Evolutionary conservation across 1,284 basidiomycete species (phyloP).

Genomic region (Gastroboletus turbinatus): DNA sequence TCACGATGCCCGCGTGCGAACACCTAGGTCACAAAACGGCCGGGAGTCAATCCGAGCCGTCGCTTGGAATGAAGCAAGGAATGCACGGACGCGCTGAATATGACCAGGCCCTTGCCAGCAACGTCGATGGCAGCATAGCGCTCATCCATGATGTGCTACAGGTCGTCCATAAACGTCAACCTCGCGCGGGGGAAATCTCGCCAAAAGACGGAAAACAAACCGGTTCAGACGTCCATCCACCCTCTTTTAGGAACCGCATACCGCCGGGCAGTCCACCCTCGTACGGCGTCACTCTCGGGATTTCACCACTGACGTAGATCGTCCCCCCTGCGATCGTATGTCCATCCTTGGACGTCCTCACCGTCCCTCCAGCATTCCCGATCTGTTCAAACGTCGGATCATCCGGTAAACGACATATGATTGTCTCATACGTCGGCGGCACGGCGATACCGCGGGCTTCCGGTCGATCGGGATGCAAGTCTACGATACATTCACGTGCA

Average conservation of each 20-base stretch:
- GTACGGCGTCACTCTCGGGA: constrained; percentile 66
- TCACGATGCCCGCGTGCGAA: constrained; percentile 83
- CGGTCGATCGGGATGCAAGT: constrained; percentile 76
- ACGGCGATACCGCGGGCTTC: constrained; percentile 71
- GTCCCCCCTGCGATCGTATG: constrained; percentile 62
- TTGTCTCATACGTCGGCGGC: constrained; percentile 52
- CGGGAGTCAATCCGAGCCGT: neutral
- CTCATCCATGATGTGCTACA: constrained; percentile 77
- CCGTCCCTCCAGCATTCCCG: constrained; percentile 48
- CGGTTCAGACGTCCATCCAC: constrained; percentile 61
- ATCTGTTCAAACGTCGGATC: constrained; percentile 77
- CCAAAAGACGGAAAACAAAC: constrained; percentile 38
- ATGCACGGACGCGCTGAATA: constrained; percentile 73
- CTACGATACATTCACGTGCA: constrained; percentile 48
- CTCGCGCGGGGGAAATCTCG: neutral
- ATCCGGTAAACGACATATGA: constrained; percentile 57
- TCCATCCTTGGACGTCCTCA: constrained; percentile 55
- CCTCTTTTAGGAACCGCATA: constrained; percentile 58
- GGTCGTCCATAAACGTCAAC: neutral
- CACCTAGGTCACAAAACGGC: constrained; percentile 45
- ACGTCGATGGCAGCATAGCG: constrained; percentile 77
- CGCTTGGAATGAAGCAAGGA: neutral
- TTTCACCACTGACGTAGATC: constrained; percentile 78
- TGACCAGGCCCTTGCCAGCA: constrained; percentile 72
- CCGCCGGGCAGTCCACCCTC: constrained; percentile 70